Percentiles rank a stretch among this genome's conserved stretches.
Evolutionary conservation across 2,329 filamentous ascomycete species (phyloP).

Genomic region (Hypocreales sp.): DNA sequence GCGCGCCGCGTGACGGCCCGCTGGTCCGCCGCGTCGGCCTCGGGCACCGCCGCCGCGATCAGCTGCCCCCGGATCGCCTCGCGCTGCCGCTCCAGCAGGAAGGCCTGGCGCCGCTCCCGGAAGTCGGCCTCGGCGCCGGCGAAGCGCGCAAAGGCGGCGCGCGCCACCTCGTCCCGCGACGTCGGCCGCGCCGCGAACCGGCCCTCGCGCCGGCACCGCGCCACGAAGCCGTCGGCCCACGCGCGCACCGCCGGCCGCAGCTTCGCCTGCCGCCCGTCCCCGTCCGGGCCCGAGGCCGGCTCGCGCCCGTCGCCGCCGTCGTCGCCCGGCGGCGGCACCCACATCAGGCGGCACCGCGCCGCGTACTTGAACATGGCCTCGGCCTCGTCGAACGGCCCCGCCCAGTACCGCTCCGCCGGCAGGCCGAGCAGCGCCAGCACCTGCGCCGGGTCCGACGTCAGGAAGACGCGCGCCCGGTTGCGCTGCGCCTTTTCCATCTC

Average conservation of each 20-base stretch:
- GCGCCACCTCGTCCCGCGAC: slow-evolving; percentile 28
- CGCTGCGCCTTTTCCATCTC: slow-evolving; percentile 48
- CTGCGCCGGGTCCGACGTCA: slow-evolving; percentile 39
- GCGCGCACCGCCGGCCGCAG: slow-evolving; percentile 39
- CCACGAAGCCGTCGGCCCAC: slow-evolving; percentile 52
- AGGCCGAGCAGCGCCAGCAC: slow-evolving; percentile 51
- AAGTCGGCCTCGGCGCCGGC: slow-evolving; percentile 27
- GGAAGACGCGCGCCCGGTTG: slow-evolving; percentile 39
- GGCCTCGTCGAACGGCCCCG: slow-evolving; percentile 35
- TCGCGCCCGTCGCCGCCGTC: slow-evolving; percentile 5
- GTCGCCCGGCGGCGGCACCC: slow-evolving; percentile 14
- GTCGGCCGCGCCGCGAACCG: slow-evolving; percentile 13
- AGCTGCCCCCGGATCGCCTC: slow-evolving; percentile 28
- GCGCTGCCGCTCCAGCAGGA: slow-evolving; percentile 21
- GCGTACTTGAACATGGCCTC: slow-evolving; percentile 48
- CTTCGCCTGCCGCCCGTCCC: slow-evolving; percentile 40
- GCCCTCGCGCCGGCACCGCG: slow-evolving; percentile 26
- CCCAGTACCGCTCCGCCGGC: slow-evolving; percentile 27
- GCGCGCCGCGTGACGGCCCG: slow-evolving; percentile 15
- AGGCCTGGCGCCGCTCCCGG: slow-evolving; percentile 22
- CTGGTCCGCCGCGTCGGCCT: slow-evolving; percentile 4
- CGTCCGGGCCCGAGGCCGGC: slow-evolving; percentile 23
- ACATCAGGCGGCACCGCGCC: slow-evolving; percentile 42
- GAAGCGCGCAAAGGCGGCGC: slow-evolving; percentile 40
- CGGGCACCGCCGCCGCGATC: slow-evolving; percentile 18